Evolutionary conservation across 2,329 filamentous ascomycete species (phyloP).

Genomic region (Penicillium sp.): DNA sequence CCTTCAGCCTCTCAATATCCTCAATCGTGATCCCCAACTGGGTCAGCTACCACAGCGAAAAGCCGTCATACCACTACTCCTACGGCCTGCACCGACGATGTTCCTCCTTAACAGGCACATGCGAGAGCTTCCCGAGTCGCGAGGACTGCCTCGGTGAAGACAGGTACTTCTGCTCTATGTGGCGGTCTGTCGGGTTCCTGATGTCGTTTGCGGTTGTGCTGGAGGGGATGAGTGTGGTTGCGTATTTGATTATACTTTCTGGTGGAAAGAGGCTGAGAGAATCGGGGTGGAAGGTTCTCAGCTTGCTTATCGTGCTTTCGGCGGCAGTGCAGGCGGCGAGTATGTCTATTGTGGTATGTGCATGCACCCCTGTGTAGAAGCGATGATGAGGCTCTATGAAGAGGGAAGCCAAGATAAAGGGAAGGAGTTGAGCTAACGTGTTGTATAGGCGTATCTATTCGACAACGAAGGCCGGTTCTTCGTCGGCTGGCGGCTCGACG

Average conservation of each 20-base stretch:
- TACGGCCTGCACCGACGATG: constrained; percentile 84
- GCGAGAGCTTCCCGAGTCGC: constrained; percentile 66
- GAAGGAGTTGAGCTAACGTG: background rate
- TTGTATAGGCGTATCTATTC: constrained; percentile 74
- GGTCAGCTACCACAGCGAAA: constrained; percentile 53
- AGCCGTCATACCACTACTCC: constrained; percentile 63
- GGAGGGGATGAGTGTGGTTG: constrained; percentile 78
- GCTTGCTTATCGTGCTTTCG: constrained; percentile 67
- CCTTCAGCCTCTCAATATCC: constrained; percentile 50
- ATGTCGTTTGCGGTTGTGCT: constrained; percentile 84
- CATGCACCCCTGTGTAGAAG: background rate
- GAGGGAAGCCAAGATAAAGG: background rate
- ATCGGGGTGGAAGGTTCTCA: constrained; percentile 79
- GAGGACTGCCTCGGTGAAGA: constrained; percentile 70
- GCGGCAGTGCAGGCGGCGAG: constrained; percentile 73
- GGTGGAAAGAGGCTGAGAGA: constrained; percentile 82
- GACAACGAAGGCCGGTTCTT: constrained; percentile 84
- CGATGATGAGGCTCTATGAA: background rate
- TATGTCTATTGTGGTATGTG: constrained; percentile 78
- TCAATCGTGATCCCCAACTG: constrained; percentile 55
- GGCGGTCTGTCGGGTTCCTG: constrained; percentile 85
- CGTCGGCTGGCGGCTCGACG: constrained; percentile 79
- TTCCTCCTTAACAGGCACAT: constrained; percentile 65
- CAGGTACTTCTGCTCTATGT: constrained; percentile 86
- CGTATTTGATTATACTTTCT: constrained; percentile 75